Evolutionary conservation across 495 filamentous ascomycete genomes (phyloP).

Genomic region (Hypomontagnella submonticulosa): DNA sequence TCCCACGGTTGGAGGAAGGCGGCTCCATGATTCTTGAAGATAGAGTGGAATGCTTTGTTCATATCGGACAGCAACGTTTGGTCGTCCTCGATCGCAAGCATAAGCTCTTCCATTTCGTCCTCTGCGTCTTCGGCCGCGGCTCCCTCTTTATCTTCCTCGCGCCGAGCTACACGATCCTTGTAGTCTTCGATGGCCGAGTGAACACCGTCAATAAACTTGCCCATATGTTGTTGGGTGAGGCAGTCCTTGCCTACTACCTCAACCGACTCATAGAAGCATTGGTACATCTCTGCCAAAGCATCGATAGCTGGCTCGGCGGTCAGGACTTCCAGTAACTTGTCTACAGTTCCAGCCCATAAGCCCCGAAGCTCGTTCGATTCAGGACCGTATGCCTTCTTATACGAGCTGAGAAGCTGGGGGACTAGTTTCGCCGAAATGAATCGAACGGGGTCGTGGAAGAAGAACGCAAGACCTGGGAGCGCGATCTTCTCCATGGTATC

Average conservation of each 20-base stretch:
- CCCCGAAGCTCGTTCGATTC: slow-evolving; percentile 76
- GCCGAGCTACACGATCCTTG: slow-evolving; percentile 80
- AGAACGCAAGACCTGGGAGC: slow-evolving; percentile 92
- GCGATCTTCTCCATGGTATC: slow-evolving; percentile 98
- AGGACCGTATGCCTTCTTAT: slow-evolving; percentile 86
- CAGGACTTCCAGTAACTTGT: slow-evolving; percentile 94
- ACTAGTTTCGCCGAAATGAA: slow-evolving; percentile 95
- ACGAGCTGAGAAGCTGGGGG: slow-evolving; percentile 92
- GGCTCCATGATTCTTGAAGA: slow-evolving; percentile 94
- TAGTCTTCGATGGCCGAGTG: slow-evolving; percentile 90
- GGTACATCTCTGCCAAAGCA: slow-evolving; percentile 98
- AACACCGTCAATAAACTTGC: slow-evolving; percentile 84
- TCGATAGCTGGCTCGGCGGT: slow-evolving; percentile 94
- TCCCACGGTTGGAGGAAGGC: slow-evolving; percentile 90
- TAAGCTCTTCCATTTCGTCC: slow-evolving; percentile 80
- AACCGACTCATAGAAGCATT: slow-evolving; percentile 99
- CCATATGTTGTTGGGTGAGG: slow-evolving; percentile 80
- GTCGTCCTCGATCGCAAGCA: slow-evolving; percentile 96
- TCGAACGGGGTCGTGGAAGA: slow-evolving; percentile 98
- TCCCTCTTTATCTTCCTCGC: slow-evolving; percentile 79
- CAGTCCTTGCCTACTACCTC: slow-evolving; percentile 90
- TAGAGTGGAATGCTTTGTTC: slow-evolving; percentile 99
- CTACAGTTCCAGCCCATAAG: slow-evolving; percentile 87
- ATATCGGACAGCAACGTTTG: slow-evolving; percentile 97
- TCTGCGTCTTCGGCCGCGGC: slow-evolving; percentile 81